Conservation (phyloP, 2,329 filamentous ascomycete genomes). For the Sporothrix schenckii region DNA sequence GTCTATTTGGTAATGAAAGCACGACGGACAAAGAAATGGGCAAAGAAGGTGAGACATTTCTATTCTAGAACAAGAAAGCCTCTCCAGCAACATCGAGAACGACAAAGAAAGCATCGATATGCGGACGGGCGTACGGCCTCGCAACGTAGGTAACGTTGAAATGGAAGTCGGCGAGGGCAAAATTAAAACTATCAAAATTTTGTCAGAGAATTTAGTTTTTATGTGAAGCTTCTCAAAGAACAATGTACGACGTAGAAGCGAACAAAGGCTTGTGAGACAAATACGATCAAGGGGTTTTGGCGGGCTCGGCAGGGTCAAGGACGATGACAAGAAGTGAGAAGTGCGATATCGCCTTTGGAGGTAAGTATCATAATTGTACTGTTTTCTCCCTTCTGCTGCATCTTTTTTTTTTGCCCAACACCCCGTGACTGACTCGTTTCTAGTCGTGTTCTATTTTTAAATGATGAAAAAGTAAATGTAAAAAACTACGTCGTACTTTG, state of each 20-base stretch:
- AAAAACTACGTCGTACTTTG: too few species aligned
- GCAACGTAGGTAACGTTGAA: constrained; percentile 4
- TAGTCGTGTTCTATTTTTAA: too few species aligned
- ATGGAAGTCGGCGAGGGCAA: background rate
- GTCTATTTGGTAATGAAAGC: background rate
- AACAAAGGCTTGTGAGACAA: background rate
- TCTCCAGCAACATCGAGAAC: background rate
- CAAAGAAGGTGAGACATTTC: constrained; percentile 1
- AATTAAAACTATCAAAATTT: background rate
- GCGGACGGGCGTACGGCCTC: background rate
- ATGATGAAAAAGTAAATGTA: too few species aligned
- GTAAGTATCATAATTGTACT: too few species aligned
- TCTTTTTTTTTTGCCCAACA: too few species aligned
- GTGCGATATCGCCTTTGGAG: too few species aligned
- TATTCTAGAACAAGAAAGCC: background rate
- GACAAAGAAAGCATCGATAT: constrained; percentile 5
- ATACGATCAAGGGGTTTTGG: background rate
- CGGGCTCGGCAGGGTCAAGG: background rate
- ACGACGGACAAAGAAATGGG: constrained; percentile 17
- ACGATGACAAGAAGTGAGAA: too few species aligned
- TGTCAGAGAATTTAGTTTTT: too few species aligned
- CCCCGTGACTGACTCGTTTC: too few species aligned
- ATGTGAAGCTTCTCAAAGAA: background rate
- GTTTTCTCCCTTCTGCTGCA: background rate
- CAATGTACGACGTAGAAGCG: too few species aligned